Evolutionary conservation across 129 eudicot species (phyloP).

Genomic region (Helianthus tuberosus): DNA sequence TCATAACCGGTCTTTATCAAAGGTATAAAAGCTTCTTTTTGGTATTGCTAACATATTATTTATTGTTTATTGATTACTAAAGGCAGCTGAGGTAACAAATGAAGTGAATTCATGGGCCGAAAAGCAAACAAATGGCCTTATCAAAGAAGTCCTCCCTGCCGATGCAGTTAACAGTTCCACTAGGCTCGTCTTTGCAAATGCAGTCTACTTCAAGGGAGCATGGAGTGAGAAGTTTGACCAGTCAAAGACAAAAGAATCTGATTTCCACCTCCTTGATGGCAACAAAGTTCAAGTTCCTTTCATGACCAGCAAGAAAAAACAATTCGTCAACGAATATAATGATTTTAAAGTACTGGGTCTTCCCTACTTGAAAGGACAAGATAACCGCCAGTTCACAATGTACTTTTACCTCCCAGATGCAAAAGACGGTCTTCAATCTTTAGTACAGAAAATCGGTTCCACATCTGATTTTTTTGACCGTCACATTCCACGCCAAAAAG

Average conservation of each 20-base stretch:
- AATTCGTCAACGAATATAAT: not conserved
- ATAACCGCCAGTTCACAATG: not conserved
- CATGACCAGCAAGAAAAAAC: not conserved
- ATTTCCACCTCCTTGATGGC: conserved; percentile 17
- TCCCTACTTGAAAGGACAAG: not conserved
- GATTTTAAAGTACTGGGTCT: conserved; percentile 6
- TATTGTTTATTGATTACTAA: not conserved
- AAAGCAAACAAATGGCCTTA: not conserved
- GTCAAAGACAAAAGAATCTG: not conserved
- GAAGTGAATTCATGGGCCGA: conserved; percentile 12
- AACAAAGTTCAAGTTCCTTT: conserved; percentile 14
- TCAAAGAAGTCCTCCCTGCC: not conserved
- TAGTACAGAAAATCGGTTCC: not conserved
- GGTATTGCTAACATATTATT: not conserved
- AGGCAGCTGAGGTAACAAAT: not conserved
- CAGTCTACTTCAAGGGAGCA: conserved; percentile 19
- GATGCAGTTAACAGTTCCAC: not conserved
- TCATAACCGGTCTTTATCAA: not conserved
- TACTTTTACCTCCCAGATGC: conserved; percentile 2
- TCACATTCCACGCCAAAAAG: not conserved
- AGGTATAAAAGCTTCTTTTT: not conserved
- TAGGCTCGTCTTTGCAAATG: conserved; percentile 12
- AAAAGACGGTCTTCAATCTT: not conserved
- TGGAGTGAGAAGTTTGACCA: conserved; percentile 10
- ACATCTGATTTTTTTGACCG: not conserved